Percentiles rank a stretch among this genome's conserved stretches.
These are phyloP conservation scores for Handroanthus guayacan DNA, from an alignment of 257 asterid species.

Conservation along the genomic window DNA sequence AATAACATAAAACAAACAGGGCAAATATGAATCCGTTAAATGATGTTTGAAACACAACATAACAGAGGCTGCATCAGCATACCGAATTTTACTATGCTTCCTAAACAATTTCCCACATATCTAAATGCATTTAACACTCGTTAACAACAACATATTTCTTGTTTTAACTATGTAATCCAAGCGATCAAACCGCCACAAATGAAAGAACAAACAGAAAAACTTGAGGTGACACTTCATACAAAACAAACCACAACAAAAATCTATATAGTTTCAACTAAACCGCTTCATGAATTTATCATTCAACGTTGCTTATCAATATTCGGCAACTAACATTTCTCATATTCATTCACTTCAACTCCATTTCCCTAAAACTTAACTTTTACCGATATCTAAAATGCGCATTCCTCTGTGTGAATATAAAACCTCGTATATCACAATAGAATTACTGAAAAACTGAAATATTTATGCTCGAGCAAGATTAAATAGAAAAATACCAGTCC, in stretches of 20 bases:
- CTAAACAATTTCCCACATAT: conserved; percentile 1
- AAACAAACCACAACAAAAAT: neutral
- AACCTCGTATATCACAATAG: neutral
- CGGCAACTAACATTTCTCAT: neutral
- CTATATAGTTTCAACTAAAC: neutral
- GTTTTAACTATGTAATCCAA: neutral
- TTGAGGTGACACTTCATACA: neutral
- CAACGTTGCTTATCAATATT: neutral
- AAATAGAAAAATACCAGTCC: neutral
- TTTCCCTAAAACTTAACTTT: neutral
- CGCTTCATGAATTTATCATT: conserved; percentile 7
- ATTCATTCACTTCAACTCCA: conserved; percentile 9
- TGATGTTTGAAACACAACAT: neutral
- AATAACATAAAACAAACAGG: neutral
- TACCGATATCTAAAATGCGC: neutral
- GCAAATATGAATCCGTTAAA: conserved; percentile 4
- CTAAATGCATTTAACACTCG: neutral
- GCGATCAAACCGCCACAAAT: neutral
- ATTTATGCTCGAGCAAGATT: neutral
- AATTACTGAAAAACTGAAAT: neutral
- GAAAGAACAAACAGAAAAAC: too few relatives aligned
- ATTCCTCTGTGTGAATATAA: neutral
- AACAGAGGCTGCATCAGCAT: neutral
- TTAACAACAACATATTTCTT: neutral
- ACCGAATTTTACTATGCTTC: neutral